A percentile compares a stretch with the other conserved stretches of the same genome.
Conservation (phyloP, 2,329 filamentous ascomycete species). For the Calonectria fujianensis region DNA sequence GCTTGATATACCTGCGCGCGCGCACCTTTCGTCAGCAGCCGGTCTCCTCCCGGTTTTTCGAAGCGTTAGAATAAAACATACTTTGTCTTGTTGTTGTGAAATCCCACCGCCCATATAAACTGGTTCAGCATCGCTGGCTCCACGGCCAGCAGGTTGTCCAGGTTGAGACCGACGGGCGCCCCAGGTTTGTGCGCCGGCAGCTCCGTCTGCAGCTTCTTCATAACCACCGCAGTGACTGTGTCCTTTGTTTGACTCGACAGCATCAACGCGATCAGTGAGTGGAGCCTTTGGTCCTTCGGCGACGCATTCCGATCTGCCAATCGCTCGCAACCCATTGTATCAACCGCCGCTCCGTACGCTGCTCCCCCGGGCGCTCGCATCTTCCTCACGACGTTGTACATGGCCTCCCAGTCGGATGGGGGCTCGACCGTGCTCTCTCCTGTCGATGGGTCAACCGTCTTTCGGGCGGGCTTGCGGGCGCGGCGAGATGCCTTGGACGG, state of each 20-base stretch:
- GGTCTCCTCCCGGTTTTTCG: background rate
- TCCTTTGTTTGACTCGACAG: conserved; percentile 95
- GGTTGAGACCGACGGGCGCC: conserved; percentile 75
- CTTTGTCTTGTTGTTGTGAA: conserved; percentile 95
- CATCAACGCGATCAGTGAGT: conserved; percentile 92
- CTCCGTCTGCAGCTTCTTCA: conserved; percentile 85
- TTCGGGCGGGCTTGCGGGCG: conserved; percentile 69
- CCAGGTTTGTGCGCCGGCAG: conserved; percentile 73
- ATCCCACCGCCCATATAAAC: conserved; percentile 89
- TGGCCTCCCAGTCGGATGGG: conserved; percentile 87
- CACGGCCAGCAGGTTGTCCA: conserved; percentile 86
- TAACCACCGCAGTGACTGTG: conserved; percentile 89
- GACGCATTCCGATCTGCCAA: conserved; percentile 75
- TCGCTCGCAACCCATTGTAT: conserved; percentile 96
- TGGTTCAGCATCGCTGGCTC: conserved; percentile 79
- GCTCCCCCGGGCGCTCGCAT: conserved; percentile 79
- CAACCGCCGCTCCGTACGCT: conserved; percentile 87
- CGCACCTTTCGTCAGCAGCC: conserved; percentile 41
- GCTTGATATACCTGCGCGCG: conserved; percentile 77
- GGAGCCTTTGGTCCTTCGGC: conserved; percentile 80
- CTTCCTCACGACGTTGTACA: conserved; percentile 84
- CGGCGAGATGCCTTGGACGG: conserved; percentile 54
- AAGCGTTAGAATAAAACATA: conserved; percentile 42
- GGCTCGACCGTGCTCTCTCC: conserved; percentile 68
- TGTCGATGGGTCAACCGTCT: conserved; percentile 63